These are phyloP conservation scores for Penicillium sp. DNA, from an alignment of 2,329 filamentous ascomycete species.

Conservation along the genomic window DNA sequence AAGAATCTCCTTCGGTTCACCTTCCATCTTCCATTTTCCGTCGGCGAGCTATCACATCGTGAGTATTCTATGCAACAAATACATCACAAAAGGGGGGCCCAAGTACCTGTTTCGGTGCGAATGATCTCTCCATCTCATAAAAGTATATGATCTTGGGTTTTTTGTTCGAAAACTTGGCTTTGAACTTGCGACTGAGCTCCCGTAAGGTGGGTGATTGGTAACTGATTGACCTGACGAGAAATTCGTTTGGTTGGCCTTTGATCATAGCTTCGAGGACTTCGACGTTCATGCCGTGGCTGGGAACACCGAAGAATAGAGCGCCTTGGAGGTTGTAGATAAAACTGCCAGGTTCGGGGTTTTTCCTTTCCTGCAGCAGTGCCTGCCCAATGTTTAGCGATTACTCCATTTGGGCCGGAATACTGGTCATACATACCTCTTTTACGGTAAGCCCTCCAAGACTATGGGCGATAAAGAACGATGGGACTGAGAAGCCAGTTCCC, in stretches of 20 bases:
- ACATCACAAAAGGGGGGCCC: too few relatives aligned
- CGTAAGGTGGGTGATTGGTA: not conserved
- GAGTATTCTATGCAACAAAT: not conserved
- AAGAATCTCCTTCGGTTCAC: not conserved
- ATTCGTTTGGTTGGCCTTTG: conserved; percentile 1
- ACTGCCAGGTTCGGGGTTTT: not conserved
- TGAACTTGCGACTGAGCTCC: conserved; percentile 1
- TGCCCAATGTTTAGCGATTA: not conserved
- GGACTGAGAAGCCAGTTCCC: not conserved
- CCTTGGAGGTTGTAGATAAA: conserved; percentile 2
- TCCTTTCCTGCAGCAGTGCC: not conserved
- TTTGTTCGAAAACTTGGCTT: not conserved
- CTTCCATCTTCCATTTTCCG: conserved; percentile 2
- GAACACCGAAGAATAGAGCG: conserved; percentile 1
- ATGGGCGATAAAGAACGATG: conserved; percentile 2
- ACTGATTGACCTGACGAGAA: not conserved
- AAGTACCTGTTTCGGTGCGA: not conserved
- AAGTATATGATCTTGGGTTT: conserved; percentile 2
- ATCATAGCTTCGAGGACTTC: conserved; percentile 4
- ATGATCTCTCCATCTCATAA: conserved; percentile 2
- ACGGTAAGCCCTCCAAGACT: conserved; percentile 3
- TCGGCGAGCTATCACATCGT: not conserved
- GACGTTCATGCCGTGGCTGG: conserved; percentile 2
- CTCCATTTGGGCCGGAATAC: not conserved
- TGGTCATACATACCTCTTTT: not conserved